phyloP scores from a whole-genome alignment of 2,329 filamentous ascomycete genomes.

The Colletotrichum tabaci region DNA sequence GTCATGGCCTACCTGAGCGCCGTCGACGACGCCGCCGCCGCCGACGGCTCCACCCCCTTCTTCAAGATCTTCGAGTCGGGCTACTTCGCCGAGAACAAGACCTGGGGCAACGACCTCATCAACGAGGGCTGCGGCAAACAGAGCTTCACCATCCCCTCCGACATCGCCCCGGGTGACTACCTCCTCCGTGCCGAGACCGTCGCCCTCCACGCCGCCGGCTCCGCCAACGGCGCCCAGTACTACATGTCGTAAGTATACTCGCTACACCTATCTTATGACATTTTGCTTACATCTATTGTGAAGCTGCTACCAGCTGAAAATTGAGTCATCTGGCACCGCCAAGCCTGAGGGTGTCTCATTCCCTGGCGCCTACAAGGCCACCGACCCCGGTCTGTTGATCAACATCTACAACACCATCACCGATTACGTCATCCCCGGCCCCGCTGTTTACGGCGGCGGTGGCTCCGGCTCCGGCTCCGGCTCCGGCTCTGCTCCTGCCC shows the following conservation, averaged over 20 bases:
- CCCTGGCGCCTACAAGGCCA: slow-evolving; percentile 43
- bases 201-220: slow-evolving; percentile 62
- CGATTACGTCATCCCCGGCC: slow-evolving; percentile 42
- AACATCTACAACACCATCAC: slow-evolving; percentile 57
- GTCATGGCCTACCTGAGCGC: slow-evolving; percentile 65
- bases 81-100: slow-evolving; percentile 45
- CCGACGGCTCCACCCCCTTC: slow-evolving; percentile 61
- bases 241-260: slow-evolving; percentile 45
- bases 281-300: too few relatives aligned
- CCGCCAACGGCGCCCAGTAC: slow-evolving; percentile 56
- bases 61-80: slow-evolving; percentile 67
- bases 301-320: slow-evolving; percentile 47
- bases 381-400: slow-evolving; percentile 62
- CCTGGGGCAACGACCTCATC: slow-evolving; percentile 43
- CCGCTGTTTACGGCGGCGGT: slow-evolving; percentile 44
- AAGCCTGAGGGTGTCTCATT: slow-evolving; percentile 45
- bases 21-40: slow-evolving; percentile 61
- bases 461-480: slow-evolving; percentile 25
- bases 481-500: slow-evolving; percentile 21
- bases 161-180: slow-evolving; percentile 66
- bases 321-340: slow-evolving; percentile 46
- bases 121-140: slow-evolving; percentile 43
- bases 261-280: too few relatives aligned
- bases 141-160: slow-evolving; percentile 56
- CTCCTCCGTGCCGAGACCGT: slow-evolving; percentile 69